phyloP scores from a whole-genome alignment of 1,284 basidiomycete species.

The Cutaneotrichosporon sp. region DNA sequence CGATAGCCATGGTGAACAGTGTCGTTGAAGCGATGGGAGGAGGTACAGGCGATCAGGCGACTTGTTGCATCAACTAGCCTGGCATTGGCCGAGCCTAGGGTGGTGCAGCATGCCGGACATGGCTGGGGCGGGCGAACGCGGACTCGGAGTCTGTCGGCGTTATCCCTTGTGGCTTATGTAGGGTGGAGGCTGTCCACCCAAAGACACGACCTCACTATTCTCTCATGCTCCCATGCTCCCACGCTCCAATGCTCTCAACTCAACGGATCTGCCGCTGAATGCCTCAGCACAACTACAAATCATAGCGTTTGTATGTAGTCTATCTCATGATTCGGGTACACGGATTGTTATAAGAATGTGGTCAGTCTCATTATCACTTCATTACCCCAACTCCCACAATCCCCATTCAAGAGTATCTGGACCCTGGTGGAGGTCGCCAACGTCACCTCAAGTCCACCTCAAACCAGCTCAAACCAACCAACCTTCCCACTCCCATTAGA shows the following conservation, averaged over 20 bases:
- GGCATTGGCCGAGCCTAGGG: conserved; percentile 12
- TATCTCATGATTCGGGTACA: neutral
- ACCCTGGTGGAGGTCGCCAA: neutral
- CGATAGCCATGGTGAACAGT: conserved; percentile 24
- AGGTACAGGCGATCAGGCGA: conserved; percentile 10
- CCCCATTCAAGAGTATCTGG: neutral
- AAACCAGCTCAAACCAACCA: neutral
- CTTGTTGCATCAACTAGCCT: conserved; percentile 13
- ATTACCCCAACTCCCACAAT: neutral
- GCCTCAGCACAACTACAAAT: neutral
- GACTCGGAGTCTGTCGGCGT: neutral
- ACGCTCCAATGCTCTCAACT: neutral
- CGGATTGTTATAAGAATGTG: neutral
- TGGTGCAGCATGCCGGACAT: neutral
- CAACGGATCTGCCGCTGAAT: neutral
- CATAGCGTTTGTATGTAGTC: neutral
- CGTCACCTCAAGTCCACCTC: neutral
- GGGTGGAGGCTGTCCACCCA: neutral
- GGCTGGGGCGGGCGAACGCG: conserved; percentile 6
- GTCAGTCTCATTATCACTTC: neutral
- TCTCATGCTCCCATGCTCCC: neutral
- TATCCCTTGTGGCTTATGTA: neutral
- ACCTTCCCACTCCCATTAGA: neutral
- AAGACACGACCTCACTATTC: neutral
- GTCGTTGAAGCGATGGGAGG: conserved; percentile 8